Evolutionary conservation across 129 eudicot genomes (phyloP), one percentile per base, ranked within the genome.

Genomic region (Arctium lappa): DNA sequence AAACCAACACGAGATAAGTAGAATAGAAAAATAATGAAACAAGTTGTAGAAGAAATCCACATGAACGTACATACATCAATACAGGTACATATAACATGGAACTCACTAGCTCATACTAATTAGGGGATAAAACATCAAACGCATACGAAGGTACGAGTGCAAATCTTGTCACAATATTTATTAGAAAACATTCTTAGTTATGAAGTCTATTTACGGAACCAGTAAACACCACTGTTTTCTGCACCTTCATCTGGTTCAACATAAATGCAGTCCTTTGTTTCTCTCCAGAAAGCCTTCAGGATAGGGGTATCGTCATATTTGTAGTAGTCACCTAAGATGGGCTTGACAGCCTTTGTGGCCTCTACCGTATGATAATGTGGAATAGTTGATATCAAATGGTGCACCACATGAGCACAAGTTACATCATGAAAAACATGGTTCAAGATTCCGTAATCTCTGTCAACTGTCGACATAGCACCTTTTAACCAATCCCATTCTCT

Each of bases 401-500:
- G 90, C 36, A 84, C 80, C n/a, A 88, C 89, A 69, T 89, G 92
- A 15, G 92, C 82, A 44, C 82, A 82, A 0, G 93, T 89, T 29
- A 89, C 87, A 44, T 89, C 84, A 40, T 86, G 92, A 76, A 89
- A 89, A 3, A 89, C 83, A 81, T 86, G 79, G 85, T 89, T 89
- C 44, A 89, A 76, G 38, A 89, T 53, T 6, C 92, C 92, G 10
- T 84, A 89, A 69, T 89, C 90, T 66, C 92, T 76, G 36, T 89
- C 92, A 40, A 87, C 77, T 0, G 92, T 87, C 5, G 92, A 89
- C 82, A 87, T 72, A 15, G 90, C 92, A 34, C 92, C 92, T 83
- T 83, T 86, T 72, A 89, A 32, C 92, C 92, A 89, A 53, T 89
- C 90, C 90, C 92, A 86, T 68, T 89, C 92, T 50, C 84, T 63